Evolutionary conservation across 257 asterid species (phyloP), one percentile per base, ranked within the genome.

Genomic region (Salvia miltiorrhiza): DNA sequence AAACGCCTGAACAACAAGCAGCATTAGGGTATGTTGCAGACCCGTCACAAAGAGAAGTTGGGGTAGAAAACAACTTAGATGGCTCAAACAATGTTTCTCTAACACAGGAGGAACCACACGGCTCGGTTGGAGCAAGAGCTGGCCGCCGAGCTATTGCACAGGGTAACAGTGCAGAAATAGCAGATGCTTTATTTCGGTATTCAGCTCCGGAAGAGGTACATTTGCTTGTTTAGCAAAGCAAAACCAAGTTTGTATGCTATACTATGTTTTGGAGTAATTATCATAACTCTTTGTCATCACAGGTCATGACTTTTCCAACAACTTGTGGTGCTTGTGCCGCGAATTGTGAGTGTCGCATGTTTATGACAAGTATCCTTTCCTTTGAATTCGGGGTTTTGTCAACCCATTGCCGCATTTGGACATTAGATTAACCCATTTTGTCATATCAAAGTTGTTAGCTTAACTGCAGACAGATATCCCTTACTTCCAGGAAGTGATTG

Each of bases 301-400:
- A 91, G 99, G 99, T 94, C 81, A 89, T 94, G 97, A 81, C 87
- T 45, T 94, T 94, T 69, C 98, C 99, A 30, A 30, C 98, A 49
- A 86, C 93, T 9, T 94, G 99, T 80, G 90, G 98, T 78, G 86
- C 86, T 69, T 94, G 99, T 79, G 83, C 90, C 52, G 71, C 80
- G 40, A 77, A 24, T 28, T 89, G 93, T 28, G 97, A 85, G 55
- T 87, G 97, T 77, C 85, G 96, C 67, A 94, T 94, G 99, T 94
- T 87, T 50, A 83, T 89, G 70, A 91, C 96, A 17, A 89, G 98
- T 94, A 94, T 94, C 99, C 96, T 84, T 63, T 94, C 99, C 96
- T 84, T 63, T 76, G 65, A 54, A 4, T 65, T 33, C 13, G 5
- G 7, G 33, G 35, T 4, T 52, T 21, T 41, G 41, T 50, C 14